Conservation (phyloP, 2,329 filamentous ascomycete species). For the Leptographium flavum region DNA sequence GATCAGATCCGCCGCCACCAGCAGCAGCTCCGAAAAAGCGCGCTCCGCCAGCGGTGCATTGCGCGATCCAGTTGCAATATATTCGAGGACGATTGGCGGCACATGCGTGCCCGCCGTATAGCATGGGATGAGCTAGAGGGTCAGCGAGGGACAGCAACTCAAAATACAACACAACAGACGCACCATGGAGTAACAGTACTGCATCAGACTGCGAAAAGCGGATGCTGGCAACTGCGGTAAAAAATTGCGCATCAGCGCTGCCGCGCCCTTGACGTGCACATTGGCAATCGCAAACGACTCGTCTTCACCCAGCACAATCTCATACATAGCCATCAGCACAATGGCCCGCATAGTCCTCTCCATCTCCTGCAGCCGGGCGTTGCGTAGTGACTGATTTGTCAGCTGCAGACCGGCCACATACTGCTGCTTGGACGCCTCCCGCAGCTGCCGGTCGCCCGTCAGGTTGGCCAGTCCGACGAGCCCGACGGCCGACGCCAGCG, state of each 20-base stretch:
- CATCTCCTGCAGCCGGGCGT: conserved; percentile 19
- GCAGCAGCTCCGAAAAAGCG: conserved; percentile 24
- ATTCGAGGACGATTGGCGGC: conserved; percentile 28
- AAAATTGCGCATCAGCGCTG: conserved; percentile 38
- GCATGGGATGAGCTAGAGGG: conserved; percentile 27
- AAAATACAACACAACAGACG: background rate
- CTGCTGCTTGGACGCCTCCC: conserved; percentile 31
- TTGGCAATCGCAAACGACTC: conserved; percentile 35
- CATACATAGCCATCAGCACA: conserved; percentile 45
- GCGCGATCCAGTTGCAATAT: conserved; percentile 21
- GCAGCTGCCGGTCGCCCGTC: conserved; percentile 29
- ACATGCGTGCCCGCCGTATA: conserved; percentile 24
- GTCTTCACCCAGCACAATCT: conserved; percentile 35
- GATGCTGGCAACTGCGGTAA: conserved; percentile 23
- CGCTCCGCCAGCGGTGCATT: conserved; percentile 21
- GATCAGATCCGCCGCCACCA: conserved; percentile 25
- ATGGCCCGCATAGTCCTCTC: conserved; percentile 36
- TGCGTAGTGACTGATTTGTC: conserved; percentile 26
- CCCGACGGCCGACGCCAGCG: conserved; percentile 42
- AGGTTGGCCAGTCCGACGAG: conserved; percentile 43
- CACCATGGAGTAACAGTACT: conserved; percentile 43
- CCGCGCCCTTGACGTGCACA: conserved; percentile 44
- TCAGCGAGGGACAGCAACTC: background rate
- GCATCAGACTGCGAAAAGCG: conserved; percentile 34
- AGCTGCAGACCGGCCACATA: conserved; percentile 39